phyloP scores from a whole-genome alignment of 73 alveolate genomes.

The Paramecium sexaurelia region DNA sequence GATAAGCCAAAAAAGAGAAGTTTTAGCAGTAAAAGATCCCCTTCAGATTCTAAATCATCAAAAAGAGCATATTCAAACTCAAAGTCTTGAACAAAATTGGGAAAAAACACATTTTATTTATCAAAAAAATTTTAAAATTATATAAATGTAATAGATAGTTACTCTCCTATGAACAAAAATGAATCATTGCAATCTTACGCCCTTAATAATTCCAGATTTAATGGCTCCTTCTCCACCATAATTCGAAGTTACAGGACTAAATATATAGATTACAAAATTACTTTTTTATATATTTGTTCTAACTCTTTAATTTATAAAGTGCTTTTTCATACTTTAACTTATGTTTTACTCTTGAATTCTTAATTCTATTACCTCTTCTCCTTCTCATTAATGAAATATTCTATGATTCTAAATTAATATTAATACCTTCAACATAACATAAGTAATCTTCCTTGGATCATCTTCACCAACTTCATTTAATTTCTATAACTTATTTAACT shows the following conservation, averaged over 20 bases:
- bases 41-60: conserved; percentile 6
- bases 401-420: not conserved
- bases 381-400: conserved; percentile 29
- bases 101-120: not conserved
- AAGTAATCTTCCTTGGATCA: conserved; percentile 58
- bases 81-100: not conserved
- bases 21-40: not conserved
- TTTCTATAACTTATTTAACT: not conserved
- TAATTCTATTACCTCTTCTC: conserved; percentile 50
- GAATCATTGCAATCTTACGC: conserved; percentile 36
- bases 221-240: conserved; percentile 1
- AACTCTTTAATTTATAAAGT: not conserved
- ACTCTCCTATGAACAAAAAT: not conserved
- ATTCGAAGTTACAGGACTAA: not conserved
- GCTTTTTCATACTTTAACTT: conserved; percentile 40
- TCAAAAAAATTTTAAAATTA: not conserved
- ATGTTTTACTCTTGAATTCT: conserved; percentile 36
- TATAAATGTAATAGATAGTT: not conserved
- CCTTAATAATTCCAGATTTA: not conserved
- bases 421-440: conserved; percentile 51
- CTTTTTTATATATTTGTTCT: not conserved
- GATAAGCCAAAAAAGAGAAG: not conserved
- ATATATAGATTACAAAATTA: not conserved
- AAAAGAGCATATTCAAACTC: not conserved
- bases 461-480: conserved; percentile 1